These are phyloP conservation scores for Cercospora janseana DNA, from an alignment of 2,329 filamentous ascomycete genomes.

Conservation along the genomic window DNA sequence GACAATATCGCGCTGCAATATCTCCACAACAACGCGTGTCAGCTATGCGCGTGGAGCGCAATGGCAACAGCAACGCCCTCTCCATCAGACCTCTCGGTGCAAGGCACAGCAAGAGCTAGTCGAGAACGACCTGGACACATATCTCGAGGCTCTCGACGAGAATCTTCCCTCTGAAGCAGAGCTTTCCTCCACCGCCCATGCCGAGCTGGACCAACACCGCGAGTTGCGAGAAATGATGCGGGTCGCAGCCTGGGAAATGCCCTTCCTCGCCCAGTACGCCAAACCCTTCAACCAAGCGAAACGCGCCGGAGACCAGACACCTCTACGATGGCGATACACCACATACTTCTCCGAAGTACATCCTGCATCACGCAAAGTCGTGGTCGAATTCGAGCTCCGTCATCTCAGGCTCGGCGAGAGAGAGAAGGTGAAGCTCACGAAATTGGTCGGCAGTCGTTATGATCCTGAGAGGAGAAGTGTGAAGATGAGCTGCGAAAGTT, in stretches of 20 bases:
- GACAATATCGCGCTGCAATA: constrained; percentile 19
- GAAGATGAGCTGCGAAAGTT: constrained; percentile 83
- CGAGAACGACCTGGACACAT: constrained; percentile 18
- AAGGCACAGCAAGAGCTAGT: constrained; percentile 9
- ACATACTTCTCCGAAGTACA: constrained; percentile 93
- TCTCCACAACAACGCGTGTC: constrained; percentile 1
- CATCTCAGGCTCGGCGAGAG: constrained; percentile 54
- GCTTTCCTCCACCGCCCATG: constrained; percentile 78
- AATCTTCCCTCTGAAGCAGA: constrained; percentile 67
- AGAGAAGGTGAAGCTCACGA: constrained; percentile 78
- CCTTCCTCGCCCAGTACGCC: constrained; percentile 74
- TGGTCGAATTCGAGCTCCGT: constrained; percentile 77
- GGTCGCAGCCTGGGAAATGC: constrained; percentile 93
- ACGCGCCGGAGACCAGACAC: constrained; percentile 51
- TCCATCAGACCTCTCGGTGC: constrained; percentile 16
- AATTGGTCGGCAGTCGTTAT: constrained; percentile 80
- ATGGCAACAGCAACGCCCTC: constrained; percentile 20
- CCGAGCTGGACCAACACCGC: constrained; percentile 81
- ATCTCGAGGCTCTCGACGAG: constrained; percentile 19
- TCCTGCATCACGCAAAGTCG: constrained; percentile 88
- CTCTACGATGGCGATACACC: constrained; percentile 93
- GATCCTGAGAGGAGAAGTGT: constrained; percentile 79
- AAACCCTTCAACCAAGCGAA: constrained; percentile 73
- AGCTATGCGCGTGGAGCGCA: constrained; percentile 10
- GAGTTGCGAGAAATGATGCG: constrained; percentile 87